Evolutionary conservation across 345 rosid genomes (phyloP).

Genomic region (Hypericum perforatum): DNA sequence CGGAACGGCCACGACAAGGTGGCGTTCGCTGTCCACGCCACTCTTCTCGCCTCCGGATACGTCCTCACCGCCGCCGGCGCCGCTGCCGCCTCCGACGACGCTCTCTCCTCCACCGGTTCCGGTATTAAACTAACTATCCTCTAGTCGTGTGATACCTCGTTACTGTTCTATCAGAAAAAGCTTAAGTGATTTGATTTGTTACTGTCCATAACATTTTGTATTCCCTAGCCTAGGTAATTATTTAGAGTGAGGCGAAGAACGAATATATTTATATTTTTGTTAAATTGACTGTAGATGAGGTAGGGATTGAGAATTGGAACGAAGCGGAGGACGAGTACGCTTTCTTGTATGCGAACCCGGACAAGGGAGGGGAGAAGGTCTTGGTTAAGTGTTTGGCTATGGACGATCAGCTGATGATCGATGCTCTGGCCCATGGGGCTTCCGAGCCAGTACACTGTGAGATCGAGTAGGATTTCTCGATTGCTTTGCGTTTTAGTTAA

Average conservation of each 20-base stretch:
- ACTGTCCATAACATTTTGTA: neutral
- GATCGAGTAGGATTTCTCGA: constrained; percentile 37
- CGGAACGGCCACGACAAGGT: constrained; percentile 56
- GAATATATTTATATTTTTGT: constrained; percentile 7
- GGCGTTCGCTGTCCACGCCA: constrained; percentile 72
- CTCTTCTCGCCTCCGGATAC: constrained; percentile 61
- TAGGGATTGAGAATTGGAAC: constrained; percentile 75
- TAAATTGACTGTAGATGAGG: constrained; percentile 39
- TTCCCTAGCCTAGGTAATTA: neutral
- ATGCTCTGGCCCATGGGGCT: constrained; percentile 45
- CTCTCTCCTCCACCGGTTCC: constrained; percentile 44
- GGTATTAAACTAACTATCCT: constrained; percentile 16
- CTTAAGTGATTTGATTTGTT: too few relatives aligned
- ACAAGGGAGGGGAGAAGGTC: constrained; percentile 38
- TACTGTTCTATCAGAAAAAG: too few relatives aligned
- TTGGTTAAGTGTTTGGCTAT: constrained; percentile 64
- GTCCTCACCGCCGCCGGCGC: constrained; percentile 59
- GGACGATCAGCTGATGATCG: constrained; percentile 45
- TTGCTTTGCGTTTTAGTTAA: neutral
- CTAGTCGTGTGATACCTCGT: too few relatives aligned
- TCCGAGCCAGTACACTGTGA: constrained; percentile 56
- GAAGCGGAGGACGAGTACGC: constrained; percentile 52
- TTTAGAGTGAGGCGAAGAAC: neutral
- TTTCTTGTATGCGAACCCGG: constrained; percentile 57
- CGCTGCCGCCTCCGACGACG: constrained; percentile 47